A percentile compares a stretch with the other conserved stretches of the same genome.
phyloP scores from a whole-genome alignment of 2,329 filamentous ascomycete species.

The Ascochyta koolunga region DNA sequence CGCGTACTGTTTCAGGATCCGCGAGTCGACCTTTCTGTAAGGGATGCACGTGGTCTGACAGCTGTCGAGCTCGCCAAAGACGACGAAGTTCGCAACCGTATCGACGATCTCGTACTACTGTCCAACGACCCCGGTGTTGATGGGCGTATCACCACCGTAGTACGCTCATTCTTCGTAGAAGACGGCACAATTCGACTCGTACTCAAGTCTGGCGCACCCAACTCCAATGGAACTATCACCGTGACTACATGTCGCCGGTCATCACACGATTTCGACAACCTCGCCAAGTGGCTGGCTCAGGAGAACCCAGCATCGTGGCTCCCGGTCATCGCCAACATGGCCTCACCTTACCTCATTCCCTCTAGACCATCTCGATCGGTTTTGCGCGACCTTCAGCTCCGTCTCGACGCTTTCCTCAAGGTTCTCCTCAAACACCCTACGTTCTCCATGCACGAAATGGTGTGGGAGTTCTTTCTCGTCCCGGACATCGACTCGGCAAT shows the following conservation, averaged over 20 bases:
- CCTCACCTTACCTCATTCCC: conserved; percentile 90
- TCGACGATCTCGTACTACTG: conserved; percentile 90
- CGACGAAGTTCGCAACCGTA: conserved; percentile 93
- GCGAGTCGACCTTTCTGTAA: conserved; percentile 81
- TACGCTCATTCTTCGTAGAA: conserved; percentile 95
- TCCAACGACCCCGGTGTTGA: conserved; percentile 69
- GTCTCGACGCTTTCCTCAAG: conserved; percentile 85
- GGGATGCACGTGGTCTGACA: conserved; percentile 85
- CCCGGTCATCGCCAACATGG: conserved; percentile 75
- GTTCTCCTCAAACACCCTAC: conserved; percentile 88
- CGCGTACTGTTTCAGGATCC: conserved; percentile 85
- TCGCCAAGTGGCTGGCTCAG: conserved; percentile 79
- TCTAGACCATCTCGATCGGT: conserved; percentile 88
- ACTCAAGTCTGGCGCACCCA: conserved; percentile 89
- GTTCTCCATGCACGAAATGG: conserved; percentile 93
- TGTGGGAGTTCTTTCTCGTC: conserved; percentile 99
- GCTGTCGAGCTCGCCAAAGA: conserved; percentile 97
- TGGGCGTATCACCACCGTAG: conserved; percentile 86
- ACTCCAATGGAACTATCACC: conserved; percentile 80
- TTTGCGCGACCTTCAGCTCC: conserved; percentile 83
- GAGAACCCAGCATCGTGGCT: conserved; percentile 97
- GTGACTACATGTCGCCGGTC: conserved; percentile 93
- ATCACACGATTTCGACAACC: conserved; percentile 86
- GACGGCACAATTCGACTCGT: conserved; percentile 92
- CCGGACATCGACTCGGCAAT: conserved; percentile 89